Percentiles rank a stretch among this genome's conserved stretches.
Evolutionary conservation across 139 green algal genomes (phyloP).

Genomic region (Closterium sp.): DNA sequence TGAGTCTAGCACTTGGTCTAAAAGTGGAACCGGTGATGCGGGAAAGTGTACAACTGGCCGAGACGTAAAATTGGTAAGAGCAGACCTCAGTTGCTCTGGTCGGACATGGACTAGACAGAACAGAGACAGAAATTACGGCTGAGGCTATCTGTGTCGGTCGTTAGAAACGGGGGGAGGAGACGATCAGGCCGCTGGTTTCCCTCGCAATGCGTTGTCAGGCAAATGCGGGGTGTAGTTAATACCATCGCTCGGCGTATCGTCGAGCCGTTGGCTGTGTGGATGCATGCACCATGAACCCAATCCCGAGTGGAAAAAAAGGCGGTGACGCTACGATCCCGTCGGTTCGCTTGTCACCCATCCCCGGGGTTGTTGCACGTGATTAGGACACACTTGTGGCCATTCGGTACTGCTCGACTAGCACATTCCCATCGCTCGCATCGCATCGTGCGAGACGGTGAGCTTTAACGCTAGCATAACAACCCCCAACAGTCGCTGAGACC

Average conservation of each 20-base stretch:
- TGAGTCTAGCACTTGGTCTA: background rate
- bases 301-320: background rate
- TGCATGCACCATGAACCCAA: background rate
- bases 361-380: background rate
- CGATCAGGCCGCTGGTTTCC: too few species aligned
- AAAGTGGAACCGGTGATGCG: background rate
- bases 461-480: background rate
- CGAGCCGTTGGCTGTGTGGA: background rate
- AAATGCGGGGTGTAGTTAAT: too few species aligned
- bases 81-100: background rate
- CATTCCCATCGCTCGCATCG: too few species aligned
- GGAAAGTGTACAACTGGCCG: background rate
- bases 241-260: background rate
- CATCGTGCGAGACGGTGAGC: background rate
- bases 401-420: too few species aligned
- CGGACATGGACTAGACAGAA: background rate
- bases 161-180: background rate
- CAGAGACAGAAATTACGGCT: background rate
- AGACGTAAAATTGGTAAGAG: background rate
- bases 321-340: background rate
- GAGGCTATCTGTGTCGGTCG: background rate
- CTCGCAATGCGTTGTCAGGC: too few species aligned
- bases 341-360: background rate
- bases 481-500: background rate
- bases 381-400: too few species aligned